A percentile compares a stretch with the other conserved stretches of the same genome.
Conservation (phyloP, 305 asterid species). For the Fraxinus latifolia region DNA sequence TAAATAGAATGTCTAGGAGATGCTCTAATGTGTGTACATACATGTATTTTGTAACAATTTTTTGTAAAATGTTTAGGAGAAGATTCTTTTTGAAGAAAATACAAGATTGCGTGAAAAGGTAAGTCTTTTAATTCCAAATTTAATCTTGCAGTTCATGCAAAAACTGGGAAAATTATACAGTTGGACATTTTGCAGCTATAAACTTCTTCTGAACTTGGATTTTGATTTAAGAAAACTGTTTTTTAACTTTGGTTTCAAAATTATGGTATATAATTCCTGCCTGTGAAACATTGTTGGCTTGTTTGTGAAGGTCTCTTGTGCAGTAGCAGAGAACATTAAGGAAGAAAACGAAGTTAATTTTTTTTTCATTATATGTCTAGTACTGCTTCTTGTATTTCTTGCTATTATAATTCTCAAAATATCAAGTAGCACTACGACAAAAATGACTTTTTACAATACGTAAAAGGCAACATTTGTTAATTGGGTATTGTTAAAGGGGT, state of each 20-base stretch:
- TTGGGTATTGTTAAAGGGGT: no score
- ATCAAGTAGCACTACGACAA: neutral
- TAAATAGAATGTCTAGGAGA: neutral
- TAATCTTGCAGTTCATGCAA: neutral
- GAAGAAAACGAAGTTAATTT: neutral
- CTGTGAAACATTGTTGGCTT: neutral
- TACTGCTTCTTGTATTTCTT: neutral
- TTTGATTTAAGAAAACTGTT: neutral
- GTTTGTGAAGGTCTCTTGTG: neutral
- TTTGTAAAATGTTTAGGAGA: slow-evolving; percentile 35
- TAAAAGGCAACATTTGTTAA: no score
- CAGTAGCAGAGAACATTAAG: neutral
- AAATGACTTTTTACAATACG: no score
- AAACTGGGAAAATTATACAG: neutral
- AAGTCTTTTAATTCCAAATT: neutral
- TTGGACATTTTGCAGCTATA: neutral
- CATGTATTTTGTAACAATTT: neutral
- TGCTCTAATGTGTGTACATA: neutral
- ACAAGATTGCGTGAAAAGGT: slow-evolving; percentile 48
- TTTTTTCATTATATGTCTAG: neutral
- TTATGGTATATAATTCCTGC: neutral
- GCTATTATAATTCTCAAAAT: neutral
- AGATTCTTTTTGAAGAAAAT: slow-evolving; percentile 42
- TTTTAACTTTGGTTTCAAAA: neutral
- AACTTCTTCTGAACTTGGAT: neutral